Evolutionary conservation across 495 filamentous ascomycete species (phyloP).

Genomic region (Schizothecium vesticola): DNA sequence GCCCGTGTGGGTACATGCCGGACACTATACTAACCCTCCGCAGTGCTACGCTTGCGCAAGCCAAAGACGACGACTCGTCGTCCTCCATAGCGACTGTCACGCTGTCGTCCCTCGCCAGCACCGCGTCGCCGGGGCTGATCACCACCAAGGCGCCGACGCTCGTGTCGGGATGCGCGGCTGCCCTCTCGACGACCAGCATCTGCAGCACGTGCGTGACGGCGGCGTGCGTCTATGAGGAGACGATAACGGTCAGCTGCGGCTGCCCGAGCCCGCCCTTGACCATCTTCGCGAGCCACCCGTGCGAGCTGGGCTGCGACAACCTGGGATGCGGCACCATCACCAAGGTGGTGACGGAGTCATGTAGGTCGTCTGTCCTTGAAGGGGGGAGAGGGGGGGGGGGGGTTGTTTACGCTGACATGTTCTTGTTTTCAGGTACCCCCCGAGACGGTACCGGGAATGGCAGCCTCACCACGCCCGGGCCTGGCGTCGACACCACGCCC

Average conservation of each 20-base stretch:
- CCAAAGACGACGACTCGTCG: background rate
- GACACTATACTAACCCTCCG: background rate
- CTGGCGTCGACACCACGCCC: background rate
- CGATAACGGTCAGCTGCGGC: slow-evolving; percentile 19
- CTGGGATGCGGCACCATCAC: slow-evolving; percentile 21
- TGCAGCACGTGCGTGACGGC: slow-evolving; percentile 24
- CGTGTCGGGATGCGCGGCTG: slow-evolving; percentile 22
- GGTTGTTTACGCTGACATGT: background rate
- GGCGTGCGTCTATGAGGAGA: slow-evolving; percentile 17
- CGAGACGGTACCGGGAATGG: background rate
- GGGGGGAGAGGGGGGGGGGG: background rate
- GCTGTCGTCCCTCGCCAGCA: background rate
- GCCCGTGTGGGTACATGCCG: too few species aligned
- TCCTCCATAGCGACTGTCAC: background rate
- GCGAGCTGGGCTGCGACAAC: slow-evolving; percentile 18
- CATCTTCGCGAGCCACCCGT: slow-evolving; percentile 16
- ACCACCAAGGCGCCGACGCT: background rate
- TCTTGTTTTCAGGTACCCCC: background rate
- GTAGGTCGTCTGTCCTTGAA: background rate
- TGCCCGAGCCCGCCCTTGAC: slow-evolving; percentile 18
- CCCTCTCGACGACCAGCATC: slow-evolving; percentile 19
- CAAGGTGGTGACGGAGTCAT: slow-evolving; percentile 12
- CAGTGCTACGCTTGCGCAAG: background rate
- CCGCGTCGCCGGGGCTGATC: background rate
- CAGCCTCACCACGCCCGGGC: background rate